Evolutionary conservation across 352 stramenopile species (phyloP), one percentile per base, ranked within the genome.

Genomic region (Phytophthora syringae): DNA sequence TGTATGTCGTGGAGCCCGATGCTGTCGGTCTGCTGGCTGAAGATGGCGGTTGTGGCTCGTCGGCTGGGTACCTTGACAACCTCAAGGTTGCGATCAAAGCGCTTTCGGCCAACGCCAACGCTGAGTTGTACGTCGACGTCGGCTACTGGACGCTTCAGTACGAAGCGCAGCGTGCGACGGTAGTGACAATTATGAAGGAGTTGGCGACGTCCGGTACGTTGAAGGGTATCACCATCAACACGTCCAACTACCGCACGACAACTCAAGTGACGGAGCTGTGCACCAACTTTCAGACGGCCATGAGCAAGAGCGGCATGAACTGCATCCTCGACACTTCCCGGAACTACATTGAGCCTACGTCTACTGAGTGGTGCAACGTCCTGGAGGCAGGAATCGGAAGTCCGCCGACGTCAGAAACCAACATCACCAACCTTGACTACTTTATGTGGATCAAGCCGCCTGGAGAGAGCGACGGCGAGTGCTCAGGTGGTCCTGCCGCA

Each of bases 1-100:
- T 94, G 1, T 94, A 92, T 53, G 71, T 91, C 20, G 56, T 94
- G 1, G 85, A 93, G 51, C 80, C 83, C 0, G 83, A 92, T 52
- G 79, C 80, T 0, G 50, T 90, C 20, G 80, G 77, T 18, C 64
- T 92, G 12, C 66, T 89, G 13, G 63, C 71, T 18, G 49, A 81
- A 36, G 64, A 81, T 11, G 75, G 71, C 15, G 70, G 75, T n/a
- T 92, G 83, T 30, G 83, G 67, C 2, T 44, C 56, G 3, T 30
- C 58, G 16, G 53, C 64, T 12, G 76, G 72, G 11, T 90, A 92
- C 51, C 51, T 79, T 22, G 68, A 77, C 24, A 88, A 90, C 61
- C 58, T 90, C 1, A 68, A 74, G 20, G 49, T 77, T 25, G 78
- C 80, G 0, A 53, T 88, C 2, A 21, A 64, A 21, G 70, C 74